Evolutionary conservation across 495 filamentous ascomycete species (phyloP).

Genomic region (Penicillium waksmanii): DNA sequence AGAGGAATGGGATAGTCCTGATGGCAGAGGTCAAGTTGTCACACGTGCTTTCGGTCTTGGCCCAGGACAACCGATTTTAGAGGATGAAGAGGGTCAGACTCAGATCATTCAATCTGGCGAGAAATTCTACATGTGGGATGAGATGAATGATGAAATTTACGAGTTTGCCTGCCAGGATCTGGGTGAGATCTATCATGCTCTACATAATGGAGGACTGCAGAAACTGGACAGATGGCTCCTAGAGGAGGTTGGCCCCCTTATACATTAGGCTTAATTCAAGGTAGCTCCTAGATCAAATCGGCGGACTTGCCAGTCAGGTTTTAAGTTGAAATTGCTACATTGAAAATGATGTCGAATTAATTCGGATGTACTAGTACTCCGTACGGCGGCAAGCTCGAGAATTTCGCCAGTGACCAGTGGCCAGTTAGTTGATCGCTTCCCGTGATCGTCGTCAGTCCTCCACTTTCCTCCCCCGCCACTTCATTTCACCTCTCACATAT

Average conservation of each 20-base stretch:
- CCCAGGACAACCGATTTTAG: background rate
- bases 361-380: too few species aligned
- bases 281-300: too few species aligned
- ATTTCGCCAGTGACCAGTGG: too few species aligned
- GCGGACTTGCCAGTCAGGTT: too few species aligned
- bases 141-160: background rate
- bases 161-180: background rate
- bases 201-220: too few species aligned
- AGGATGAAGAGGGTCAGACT: background rate
- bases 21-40: background rate
- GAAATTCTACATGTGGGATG: background rate
- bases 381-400: too few species aligned
- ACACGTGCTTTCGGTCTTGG: background rate
- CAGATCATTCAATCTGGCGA: background rate
- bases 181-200: too few species aligned
- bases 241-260: too few species aligned
- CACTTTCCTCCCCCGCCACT: conserved; percentile 37
- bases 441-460: conserved; percentile 35
- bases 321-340: too few species aligned
- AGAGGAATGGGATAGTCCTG: background rate
- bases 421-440: conserved; percentile 6
- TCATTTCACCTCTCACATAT: conserved; percentile 21
- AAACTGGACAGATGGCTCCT: too few species aligned
- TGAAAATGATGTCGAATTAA: too few species aligned
- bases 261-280: too few species aligned